These are phyloP conservation scores for Rubia tinctorum DNA, from an alignment of 305 asterid species.

Conservation along the genomic window DNA sequence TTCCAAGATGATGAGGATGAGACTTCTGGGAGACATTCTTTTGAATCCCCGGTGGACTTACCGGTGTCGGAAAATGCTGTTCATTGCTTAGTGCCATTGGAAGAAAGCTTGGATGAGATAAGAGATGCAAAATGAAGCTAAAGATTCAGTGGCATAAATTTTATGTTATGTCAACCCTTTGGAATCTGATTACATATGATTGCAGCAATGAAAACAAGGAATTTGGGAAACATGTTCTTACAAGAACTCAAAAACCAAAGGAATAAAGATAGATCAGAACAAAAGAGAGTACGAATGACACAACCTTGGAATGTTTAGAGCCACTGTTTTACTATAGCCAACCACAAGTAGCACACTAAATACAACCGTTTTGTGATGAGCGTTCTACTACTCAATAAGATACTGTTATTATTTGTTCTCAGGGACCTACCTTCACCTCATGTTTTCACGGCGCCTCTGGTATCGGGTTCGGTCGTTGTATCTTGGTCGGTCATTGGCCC, in stretches of 20 bases:
- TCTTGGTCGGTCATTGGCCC: conserved; percentile 79
- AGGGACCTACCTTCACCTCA: conserved; percentile 29
- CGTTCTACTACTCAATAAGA: background rate
- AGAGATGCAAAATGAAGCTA: background rate
- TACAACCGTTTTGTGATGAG: conserved; percentile 9
- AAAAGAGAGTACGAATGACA: background rate
- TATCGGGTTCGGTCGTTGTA: conserved; percentile 82
- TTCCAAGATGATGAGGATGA: conserved; percentile 11
- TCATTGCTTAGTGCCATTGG: background rate
- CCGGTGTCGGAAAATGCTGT: conserved; percentile 4
- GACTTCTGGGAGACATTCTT: background rate
- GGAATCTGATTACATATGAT: background rate
- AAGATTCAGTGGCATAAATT: background rate
- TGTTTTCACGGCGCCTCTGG: conserved; percentile 71
- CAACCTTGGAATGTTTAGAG: background rate
- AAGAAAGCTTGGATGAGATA: background rate
- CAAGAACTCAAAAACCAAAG: background rate
- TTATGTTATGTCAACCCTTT: no score
- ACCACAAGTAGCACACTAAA: background rate
- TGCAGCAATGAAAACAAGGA: background rate
- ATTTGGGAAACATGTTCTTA: background rate
- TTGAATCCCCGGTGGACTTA: background rate
- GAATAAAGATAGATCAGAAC: background rate
- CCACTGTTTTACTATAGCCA: background rate
- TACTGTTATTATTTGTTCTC: background rate